Base-by-base conservation (phyloP, 2,329 filamentous ascomycete genomes). In the Fusarium nodosum region DNA sequence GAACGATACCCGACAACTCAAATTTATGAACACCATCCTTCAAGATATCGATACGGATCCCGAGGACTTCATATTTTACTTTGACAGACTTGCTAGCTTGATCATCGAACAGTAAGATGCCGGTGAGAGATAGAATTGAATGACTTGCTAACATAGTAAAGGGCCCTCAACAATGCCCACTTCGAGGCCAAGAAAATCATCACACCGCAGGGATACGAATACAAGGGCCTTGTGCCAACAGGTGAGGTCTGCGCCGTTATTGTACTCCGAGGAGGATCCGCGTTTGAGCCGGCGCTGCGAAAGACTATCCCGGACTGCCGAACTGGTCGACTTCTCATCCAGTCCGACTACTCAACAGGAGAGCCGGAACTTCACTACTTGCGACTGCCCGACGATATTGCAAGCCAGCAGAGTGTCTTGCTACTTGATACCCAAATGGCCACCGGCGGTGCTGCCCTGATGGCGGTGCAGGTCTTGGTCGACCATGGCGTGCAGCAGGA, bases 51-150 rank as follows among this genome's bases (percentile, higher is more conserved):
- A 90, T 48, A 95, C 93, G 0, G 84, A 87, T 9, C 87, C 93
- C 42, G 95, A 97, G 77, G 94, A 98, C 73, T 98, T 97, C 77
- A 93, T 97, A 66, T 98, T 98, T 80, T 98, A 98, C 80, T 97
- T 98, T 79, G 94, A 99, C 79, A 88, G 96, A 38, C 84, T 98
- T 38, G 89, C 93, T 3, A 89, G 92, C n/a, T 84, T 97, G 54
- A 84, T 98, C 28, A 88, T 98, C 47, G 95, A 98, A 79, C 83
- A 89, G 87, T 90, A 79, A 65, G 64, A 86, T 3, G 36, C 7
- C 6, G 11, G 33, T 30, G 39, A 18, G 12, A 22, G 18, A 9
- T n/a, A 4, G 12, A 16, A 33, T 7, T 7, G n/a, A 22, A 7
- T 30, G 45, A 20, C 30, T 36, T 4, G 47, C 56, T 70, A 30